Evolutionary conservation across 768 basidiomycete genomes (phyloP), one percentile per base, ranked within the genome.

Genomic region (Amanita molliuscula): DNA sequence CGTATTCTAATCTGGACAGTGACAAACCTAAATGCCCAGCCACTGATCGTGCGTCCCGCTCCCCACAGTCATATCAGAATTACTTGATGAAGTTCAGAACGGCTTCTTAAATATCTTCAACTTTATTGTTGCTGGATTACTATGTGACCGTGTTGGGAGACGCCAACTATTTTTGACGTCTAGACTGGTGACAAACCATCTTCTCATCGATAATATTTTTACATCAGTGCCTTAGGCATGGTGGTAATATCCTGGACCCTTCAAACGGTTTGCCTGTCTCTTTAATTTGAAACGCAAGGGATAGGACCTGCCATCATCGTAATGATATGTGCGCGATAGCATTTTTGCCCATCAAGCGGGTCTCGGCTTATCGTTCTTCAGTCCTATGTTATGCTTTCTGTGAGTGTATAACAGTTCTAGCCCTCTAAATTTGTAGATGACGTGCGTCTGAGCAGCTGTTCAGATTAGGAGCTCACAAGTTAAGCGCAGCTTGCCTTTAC

Each of bases 221-320:
- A 34, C 20, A 25, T n/a, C 3, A 35, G 5, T 20, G 4, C 36
- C 29, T 4, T 42, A 63, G 67, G 67, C 11, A 82, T 82, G 79
- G 56, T 74, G 6, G n/a, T n/a, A n/a, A 28, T 80, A 6, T 77
- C 77, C 61, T 82, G 77, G 67, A 73, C 63, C 28, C 61, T 77
- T 6, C 81, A 82, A 62, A 79, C 77, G 1, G 62, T 78, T 33
- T 78, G 75, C 58, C 74, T 77, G 34, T 53, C 61, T 1, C 37
- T 60, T 6, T 61, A 60, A 47, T 72, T 68, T 51, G 65, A 69
- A 9, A 59, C 65, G 25, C 58, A 65, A 23, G 56, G 55, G 7
- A 74, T 75, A 2, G 75, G 72, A n/a, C 76, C 81, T 52, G 73
- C 78, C 11, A 74, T 84, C 54, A 74, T 84, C 46, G 80, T 70